phyloP scores from a whole-genome alignment of 2,329 filamentous ascomycete genomes.

The Neoarthrinium moseri region DNA sequence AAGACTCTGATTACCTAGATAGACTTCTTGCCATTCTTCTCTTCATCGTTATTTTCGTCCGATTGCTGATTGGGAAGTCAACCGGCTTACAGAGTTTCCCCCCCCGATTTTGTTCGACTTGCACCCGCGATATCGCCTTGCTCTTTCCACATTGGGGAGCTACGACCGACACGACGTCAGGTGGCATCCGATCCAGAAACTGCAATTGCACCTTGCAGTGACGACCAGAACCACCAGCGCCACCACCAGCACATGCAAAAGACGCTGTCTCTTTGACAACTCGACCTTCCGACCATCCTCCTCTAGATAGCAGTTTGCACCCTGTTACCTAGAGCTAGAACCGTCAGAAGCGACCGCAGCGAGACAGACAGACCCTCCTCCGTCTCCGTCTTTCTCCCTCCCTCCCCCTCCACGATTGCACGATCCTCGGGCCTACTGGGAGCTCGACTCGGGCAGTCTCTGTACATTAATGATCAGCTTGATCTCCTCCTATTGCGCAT shows the following conservation, averaged over 20 bases:
- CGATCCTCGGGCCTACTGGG: conserved; percentile 9
- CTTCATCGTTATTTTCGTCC: background rate
- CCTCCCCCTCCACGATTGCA: conserved; percentile 8
- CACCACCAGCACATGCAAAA: background rate
- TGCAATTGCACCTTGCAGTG: background rate
- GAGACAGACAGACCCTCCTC: background rate
- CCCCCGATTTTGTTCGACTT: conserved; percentile 5
- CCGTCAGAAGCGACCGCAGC: background rate
- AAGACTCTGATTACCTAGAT: background rate
- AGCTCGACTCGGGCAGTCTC: conserved; percentile 13
- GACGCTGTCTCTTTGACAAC: background rate
- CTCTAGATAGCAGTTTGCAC: background rate
- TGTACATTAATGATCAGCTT: conserved; percentile 11
- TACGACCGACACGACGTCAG: conserved; percentile 8
- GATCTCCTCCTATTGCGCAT: conserved; percentile 12
- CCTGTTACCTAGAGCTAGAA: too few species aligned
- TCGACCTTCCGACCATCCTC: background rate
- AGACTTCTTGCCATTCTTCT: background rate
- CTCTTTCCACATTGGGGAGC: conserved; percentile 7
- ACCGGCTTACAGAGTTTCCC: conserved; percentile 6
- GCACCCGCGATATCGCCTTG: conserved; percentile 2
- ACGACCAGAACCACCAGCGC: background rate
- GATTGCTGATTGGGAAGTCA: conserved; percentile 4
- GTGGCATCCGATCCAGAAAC: conserved; percentile 5
- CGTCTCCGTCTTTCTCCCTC: too few species aligned